Percentiles rank a stretch among this genome's conserved stretches.
Conservation (phyloP, 1,284 basidiomycete species). For the Tremellales sp. region DNA sequence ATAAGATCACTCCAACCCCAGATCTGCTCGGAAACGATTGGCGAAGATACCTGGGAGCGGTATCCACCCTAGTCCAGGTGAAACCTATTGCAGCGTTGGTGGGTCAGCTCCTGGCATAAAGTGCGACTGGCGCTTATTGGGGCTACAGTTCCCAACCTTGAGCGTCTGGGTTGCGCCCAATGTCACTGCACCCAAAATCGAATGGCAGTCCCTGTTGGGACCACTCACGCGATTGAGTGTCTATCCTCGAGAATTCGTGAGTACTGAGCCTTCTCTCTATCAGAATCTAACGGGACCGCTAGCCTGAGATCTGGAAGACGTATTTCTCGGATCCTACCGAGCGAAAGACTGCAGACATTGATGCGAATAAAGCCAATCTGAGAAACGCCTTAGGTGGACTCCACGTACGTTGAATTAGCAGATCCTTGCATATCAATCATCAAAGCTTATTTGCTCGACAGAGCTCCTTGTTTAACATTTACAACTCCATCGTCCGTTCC, state of each 20-base stretch:
- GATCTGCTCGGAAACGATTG: conserved; percentile 57
- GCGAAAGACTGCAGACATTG: conserved; percentile 67
- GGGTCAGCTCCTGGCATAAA: conserved; percentile 12
- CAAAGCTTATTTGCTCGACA: conserved; percentile 6
- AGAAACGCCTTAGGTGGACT: conserved; percentile 73
- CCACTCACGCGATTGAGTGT: conserved; percentile 76
- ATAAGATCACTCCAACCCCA: conserved; percentile 39
- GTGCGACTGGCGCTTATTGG: conserved; percentile 11
- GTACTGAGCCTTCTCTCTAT: conserved; percentile 31
- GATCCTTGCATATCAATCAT: background rate
- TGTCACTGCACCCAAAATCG: conserved; percentile 47
- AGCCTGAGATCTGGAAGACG: conserved; percentile 71
- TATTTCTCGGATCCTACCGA: conserved; percentile 85
- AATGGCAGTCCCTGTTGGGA: conserved; percentile 68
- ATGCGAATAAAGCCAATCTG: conserved; percentile 76
- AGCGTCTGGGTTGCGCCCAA: conserved; percentile 43
- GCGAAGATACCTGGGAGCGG: conserved; percentile 77
- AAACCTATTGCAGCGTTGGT: conserved; percentile 76
- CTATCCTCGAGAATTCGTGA: conserved; percentile 81
- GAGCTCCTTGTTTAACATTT: conserved; percentile 70
- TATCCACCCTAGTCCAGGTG: conserved; percentile 73
- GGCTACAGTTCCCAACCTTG: conserved; percentile 41
- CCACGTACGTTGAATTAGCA: conserved; percentile 56
- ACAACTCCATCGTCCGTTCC: conserved; percentile 81
- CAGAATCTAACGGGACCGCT: background rate